Percentiles rank a stretch among this genome's conserved stretches.
Evolutionary conservation across 2,329 filamentous ascomycete species (phyloP).

Genomic region (Mycosphaerelloides madeirae): DNA sequence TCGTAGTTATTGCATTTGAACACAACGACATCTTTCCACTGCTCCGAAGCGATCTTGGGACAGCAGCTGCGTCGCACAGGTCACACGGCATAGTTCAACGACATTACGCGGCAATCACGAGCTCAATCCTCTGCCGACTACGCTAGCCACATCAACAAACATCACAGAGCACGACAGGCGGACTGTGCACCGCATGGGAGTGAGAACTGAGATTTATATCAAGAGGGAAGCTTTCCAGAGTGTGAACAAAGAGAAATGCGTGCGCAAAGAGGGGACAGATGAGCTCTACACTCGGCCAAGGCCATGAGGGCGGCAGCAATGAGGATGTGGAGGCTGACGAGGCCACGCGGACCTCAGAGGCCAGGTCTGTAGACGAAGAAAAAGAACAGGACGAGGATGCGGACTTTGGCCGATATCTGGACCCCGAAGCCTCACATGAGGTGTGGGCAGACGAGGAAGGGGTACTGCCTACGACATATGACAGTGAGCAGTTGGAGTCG

Average conservation of each 20-base stretch:
- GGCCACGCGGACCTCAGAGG: constrained; percentile 21
- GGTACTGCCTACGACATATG: not conserved
- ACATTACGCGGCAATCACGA: not conserved
- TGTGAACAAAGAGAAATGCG: constrained; percentile 48
- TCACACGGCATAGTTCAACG: not conserved
- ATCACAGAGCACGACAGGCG: too few species aligned
- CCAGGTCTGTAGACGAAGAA: constrained; percentile 25
- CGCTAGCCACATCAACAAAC: constrained; percentile 1
- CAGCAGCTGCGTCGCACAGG: too few species aligned
- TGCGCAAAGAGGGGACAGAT: constrained; percentile 53
- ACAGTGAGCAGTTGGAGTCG: constrained; percentile 7
- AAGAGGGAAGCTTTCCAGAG: too few species aligned
- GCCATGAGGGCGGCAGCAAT: constrained; percentile 56
- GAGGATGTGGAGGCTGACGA: constrained; percentile 45
- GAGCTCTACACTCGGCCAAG: constrained; percentile 64
- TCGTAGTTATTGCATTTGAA: too few species aligned
- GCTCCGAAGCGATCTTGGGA: too few species aligned
- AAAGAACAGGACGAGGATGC: constrained; percentile 12
- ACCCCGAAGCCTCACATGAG: not conserved
- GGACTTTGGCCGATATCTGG: constrained; percentile 14
- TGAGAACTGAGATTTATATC: too few species aligned
- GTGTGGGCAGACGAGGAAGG: constrained; percentile 7
- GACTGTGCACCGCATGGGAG: too few species aligned
- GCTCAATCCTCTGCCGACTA: constrained; percentile 2
- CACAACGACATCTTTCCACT: too few species aligned